These are phyloP conservation scores for Groenewaldozyma sp. DNA, from an alignment of 1,139 yeast species.

Conservation along the genomic window DNA sequence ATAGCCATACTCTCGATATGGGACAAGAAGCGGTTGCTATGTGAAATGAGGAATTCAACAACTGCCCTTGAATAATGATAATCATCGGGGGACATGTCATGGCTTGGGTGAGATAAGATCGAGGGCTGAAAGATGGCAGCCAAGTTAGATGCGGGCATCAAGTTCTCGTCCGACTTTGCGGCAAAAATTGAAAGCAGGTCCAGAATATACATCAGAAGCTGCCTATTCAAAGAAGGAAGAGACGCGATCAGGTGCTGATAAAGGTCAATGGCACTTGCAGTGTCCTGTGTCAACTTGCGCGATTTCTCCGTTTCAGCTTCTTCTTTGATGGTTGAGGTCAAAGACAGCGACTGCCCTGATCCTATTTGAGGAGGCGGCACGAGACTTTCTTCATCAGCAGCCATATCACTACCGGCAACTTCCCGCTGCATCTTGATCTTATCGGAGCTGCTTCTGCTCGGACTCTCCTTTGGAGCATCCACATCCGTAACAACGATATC, in stretches of 20 bases:
- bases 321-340: background rate
- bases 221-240: constrained; percentile 65
- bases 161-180: constrained; percentile 62
- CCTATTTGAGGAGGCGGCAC: background rate
- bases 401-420: constrained; percentile 3
- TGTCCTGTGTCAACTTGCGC: constrained; percentile 33
- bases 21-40: constrained; percentile 61
- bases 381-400: background rate
- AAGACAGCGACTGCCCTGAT: background rate
- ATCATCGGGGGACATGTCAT: constrained; percentile 86
- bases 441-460: background rate
- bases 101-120: constrained; percentile 81
- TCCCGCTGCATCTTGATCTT: constrained; percentile 4
- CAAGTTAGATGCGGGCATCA: constrained; percentile 87
- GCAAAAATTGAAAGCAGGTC: constrained; percentile 84
- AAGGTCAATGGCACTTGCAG: constrained; percentile 58
- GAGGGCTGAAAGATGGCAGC: constrained; percentile 98
- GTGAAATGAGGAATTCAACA: constrained; percentile 81
- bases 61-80: constrained; percentile 81
- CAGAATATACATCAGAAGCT: constrained; percentile 75
- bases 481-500: background rate
- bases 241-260: constrained; percentile 59
- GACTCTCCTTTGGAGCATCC: background rate
- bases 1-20: constrained; percentile 32
- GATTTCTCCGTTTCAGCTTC: constrained; percentile 5